Evolutionary conservation across 805 yeast genomes (phyloP).

Genomic region (Teunomyces tritomae): DNA sequence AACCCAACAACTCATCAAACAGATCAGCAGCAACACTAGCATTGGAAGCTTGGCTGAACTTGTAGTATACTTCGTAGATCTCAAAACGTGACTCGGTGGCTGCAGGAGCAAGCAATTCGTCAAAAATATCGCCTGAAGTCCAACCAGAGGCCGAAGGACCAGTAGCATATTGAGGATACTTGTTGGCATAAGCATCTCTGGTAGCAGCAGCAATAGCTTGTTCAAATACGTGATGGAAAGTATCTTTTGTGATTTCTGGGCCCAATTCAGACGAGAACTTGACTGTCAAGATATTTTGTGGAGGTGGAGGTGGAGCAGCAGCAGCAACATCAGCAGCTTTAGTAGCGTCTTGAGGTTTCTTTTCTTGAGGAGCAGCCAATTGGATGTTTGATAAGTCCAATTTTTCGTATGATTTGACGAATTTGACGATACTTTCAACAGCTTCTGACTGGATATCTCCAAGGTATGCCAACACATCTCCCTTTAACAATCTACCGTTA

Average conservation of each 20-base stretch:
- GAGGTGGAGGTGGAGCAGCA: constrained; percentile 21
- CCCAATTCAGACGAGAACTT: constrained; percentile 26
- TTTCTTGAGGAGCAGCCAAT: constrained; percentile 32
- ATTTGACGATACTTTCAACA: constrained; percentile 52
- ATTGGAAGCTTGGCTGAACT: constrained; percentile 13
- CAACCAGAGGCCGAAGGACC: constrained; percentile 24
- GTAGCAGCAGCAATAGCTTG: constrained; percentile 26
- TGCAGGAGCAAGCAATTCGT: constrained; percentile 36
- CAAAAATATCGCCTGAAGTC: constrained; percentile 30
- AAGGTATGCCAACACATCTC: constrained; percentile 83
- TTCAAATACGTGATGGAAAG: constrained; percentile 31
- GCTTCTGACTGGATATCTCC: constrained; percentile 66
- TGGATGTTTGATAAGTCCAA: constrained; percentile 73
- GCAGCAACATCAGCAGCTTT: constrained; percentile 13
- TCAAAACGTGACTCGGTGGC: constrained; percentile 35
- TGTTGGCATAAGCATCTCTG: constrained; percentile 27
- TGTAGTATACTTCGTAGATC: constrained; percentile 27
- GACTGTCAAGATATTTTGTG: constrained; percentile 26
- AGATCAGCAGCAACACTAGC: constrained; percentile 10
- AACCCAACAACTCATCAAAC: constrained; percentile 38
- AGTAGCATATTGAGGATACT: constrained; percentile 36
- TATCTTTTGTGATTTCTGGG: constrained; percentile 22
- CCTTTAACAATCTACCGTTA: constrained; percentile 80
- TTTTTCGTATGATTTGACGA: constrained; percentile 53
- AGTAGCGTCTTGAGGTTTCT: constrained; percentile 11